Conservation (phyloP, 2,329 filamentous ascomycete species). For the Neurospora sp. region DNA sequence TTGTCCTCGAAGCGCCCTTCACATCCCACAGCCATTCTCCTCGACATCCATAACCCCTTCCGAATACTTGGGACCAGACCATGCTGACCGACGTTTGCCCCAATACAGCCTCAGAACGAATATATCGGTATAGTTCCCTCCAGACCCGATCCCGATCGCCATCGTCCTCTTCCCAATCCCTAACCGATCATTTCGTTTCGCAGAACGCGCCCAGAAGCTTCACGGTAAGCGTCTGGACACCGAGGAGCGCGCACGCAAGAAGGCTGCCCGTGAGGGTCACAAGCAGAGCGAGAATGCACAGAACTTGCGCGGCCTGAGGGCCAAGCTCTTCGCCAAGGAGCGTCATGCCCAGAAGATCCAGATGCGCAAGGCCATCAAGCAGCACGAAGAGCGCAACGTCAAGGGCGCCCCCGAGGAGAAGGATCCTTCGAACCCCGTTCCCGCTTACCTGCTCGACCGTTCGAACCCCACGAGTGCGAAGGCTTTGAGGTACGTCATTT, state of each 20-base stretch:
- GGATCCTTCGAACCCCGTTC: conserved; percentile 71
- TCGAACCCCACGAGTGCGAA: conserved; percentile 32
- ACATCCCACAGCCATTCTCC: neutral
- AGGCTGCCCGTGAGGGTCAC: conserved; percentile 79
- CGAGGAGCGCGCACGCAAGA: conserved; percentile 84
- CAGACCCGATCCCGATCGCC: conserved; percentile 26
- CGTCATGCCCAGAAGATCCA: conserved; percentile 96
- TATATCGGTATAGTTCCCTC: conserved; percentile 45
- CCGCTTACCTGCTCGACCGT: conserved; percentile 91
- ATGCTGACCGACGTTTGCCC: conserved; percentile 11
- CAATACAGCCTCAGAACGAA: conserved; percentile 66
- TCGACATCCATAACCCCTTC: neutral
- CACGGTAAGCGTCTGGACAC: conserved; percentile 55
- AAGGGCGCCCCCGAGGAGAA: conserved; percentile 73
- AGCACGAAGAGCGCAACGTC: conserved; percentile 92
- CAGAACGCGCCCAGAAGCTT: conserved; percentile 19
- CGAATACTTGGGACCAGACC: neutral
- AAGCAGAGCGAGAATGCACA: conserved; percentile 83
- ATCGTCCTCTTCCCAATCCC: neutral
- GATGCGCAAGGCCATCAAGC: conserved; percentile 90
- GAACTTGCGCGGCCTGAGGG: conserved; percentile 81
- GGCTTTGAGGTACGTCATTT: conserved; percentile 17
- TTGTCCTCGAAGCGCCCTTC: neutral
- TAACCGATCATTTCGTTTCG: neutral
- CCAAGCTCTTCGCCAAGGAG: conserved; percentile 90